Conservation (phyloP, 2,329 filamentous ascomycete species). For the Pyricularia sp. region DNA sequence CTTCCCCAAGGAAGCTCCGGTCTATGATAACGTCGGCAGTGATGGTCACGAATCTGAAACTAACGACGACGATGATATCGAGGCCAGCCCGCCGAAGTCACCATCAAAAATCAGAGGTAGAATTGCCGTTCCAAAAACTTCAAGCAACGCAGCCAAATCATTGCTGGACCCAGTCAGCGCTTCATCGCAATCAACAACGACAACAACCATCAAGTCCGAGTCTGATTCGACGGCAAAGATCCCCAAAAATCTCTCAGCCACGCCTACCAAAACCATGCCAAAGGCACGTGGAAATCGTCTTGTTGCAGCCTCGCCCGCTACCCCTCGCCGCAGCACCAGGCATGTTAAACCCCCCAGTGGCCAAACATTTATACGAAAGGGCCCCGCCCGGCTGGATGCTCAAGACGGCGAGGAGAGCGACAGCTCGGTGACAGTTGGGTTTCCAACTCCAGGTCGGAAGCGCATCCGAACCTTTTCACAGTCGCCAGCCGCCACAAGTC, state of each 20-base stretch:
- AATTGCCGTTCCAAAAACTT: background rate
- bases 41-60: background rate
- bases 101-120: background rate
- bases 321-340: no score
- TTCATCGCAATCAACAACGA: background rate
- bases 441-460: background rate
- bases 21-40: background rate
- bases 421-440: background rate
- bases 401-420: background rate
- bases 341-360: background rate
- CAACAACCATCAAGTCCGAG: background rate
- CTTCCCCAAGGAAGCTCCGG: background rate
- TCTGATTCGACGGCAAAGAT: background rate
- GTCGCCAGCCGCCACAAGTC: no score
- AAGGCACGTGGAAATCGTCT: no score
- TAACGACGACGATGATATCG: background rate
- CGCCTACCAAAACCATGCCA: background rate
- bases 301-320: no score
- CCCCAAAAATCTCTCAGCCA: background rate
- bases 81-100: background rate
- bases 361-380: background rate
- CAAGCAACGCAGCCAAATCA: background rate
- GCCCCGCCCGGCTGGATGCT: background rate
- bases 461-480: background rate
- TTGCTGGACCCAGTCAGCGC: background rate